Evolutionary conservation across 1,284 basidiomycete species (phyloP), one percentile per base, ranked within the genome.

Genomic region (Tilletia setariae): DNA sequence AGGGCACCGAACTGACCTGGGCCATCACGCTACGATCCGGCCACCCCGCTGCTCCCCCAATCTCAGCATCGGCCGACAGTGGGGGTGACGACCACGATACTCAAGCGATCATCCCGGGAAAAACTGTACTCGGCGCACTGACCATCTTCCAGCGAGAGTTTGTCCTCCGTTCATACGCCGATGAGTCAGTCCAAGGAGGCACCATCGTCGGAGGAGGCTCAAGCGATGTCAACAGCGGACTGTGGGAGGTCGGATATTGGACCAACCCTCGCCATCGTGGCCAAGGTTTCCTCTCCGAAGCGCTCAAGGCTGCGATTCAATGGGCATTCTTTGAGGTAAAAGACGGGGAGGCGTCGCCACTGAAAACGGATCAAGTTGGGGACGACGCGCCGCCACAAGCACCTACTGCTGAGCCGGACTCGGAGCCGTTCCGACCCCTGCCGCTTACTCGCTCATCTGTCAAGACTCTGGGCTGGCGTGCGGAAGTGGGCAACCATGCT

Each of bases 231-330:
- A 25, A 23, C 6, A 15, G 7, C n/a, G 11, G 25, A 23, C n/a
- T 28, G 15, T 56, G 51, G 51, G 51, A 56, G 51, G 25, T 56
- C 51, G 51, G 51, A 25, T 56, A 56, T 23, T 56, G 51, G 51
- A 16, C 28, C 51, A 56, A 23, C 51, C 21, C 51, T 15, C 25
- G n/a, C 2, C 51, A 56, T 23, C 51, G 51, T 28, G 51, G 51
- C 6, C n/a, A 56, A 6, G 51, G 51, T 8, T 28, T 4, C 51
- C 51, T 56, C 21, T 15, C 21, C 51, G 51, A 56, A 28, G 51
- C 51, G 13, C 51, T 25, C 21, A 2, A 23, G 4, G 51, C 51
- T 25, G 51, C 25, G 13, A 23, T 25, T 6, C 25, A 25, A 19
- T 56, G 51, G 51, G 25, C 16, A 4, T 25, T 56, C 51, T 56